Base-by-base conservation (phyloP, 2,329 filamentous ascomycete species). In the Bipolaris cookei region DNA sequence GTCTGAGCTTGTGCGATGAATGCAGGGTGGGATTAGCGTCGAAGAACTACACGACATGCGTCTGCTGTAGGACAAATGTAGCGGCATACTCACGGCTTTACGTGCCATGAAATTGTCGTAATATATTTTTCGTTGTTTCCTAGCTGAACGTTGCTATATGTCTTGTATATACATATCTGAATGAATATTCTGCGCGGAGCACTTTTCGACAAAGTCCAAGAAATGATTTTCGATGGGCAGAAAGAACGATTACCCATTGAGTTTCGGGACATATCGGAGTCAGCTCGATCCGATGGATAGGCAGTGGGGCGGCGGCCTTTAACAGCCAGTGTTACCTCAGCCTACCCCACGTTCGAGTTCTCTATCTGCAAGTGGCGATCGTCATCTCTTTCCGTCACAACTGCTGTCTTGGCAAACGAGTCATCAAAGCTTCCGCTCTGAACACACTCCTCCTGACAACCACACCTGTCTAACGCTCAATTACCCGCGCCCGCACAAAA, bases 21-120 rank as follows among this genome's bases (percentile, higher is more conserved):
- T 98, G 95, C 73, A 84, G 95, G 30, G 90, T 98, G 34, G 94
- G 91, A 41, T 82, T 98, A 61, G 95, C 95, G 3, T 93, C 96
- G 87, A 96, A 97, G 75, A 98, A 98, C 75, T 98, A 96, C 74
- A 91, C 93, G 63, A 96, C 91, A 72, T 99, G 95, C 73, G 93
- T 98, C 37, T 98, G 94, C 70, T 98, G 95, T 76, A 85, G 95
- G 48, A 86, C 91, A 54, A 90, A 95, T 67, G 92, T 98, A 28
- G 86, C 87, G 53, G 95, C 93, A 52, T 98, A 97, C 76, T 93
- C 91, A 65, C 86, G 92, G 66, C 87, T 99, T 58, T 99, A 90
- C 81, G 92, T 98, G 38, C 95, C 95, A 47, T 89, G 64, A 69
- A 16, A 8, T 14, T 32, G 16, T 18, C 4, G 5, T 14, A 41